These are phyloP conservation scores for Hanseniaspora lachancei DNA, from an alignment of 805 yeast genomes.

Conservation along the genomic window DNA sequence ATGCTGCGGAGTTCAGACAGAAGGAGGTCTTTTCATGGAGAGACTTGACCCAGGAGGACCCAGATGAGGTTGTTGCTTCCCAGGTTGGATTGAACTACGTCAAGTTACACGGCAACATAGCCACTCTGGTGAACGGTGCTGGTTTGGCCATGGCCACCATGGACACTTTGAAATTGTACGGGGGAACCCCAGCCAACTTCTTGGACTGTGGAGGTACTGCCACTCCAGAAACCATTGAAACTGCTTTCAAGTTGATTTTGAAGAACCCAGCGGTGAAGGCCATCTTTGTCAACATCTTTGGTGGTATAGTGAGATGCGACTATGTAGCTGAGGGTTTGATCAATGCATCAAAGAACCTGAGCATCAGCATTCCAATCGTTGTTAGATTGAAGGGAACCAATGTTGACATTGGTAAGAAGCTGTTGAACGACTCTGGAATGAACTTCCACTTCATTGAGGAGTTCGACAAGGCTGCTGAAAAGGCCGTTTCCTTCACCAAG, in stretches of 20 bases:
- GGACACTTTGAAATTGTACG: constrained; percentile 96
- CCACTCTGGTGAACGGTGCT: constrained; percentile 98
- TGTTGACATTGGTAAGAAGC: constrained; percentile 72
- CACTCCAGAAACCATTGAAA: constrained; percentile 93
- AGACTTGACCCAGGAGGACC: constrained; percentile 94
- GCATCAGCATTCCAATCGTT: constrained; percentile 84
- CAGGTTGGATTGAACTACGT: constrained; percentile 86
- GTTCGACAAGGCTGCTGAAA: constrained; percentile 93
- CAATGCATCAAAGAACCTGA: constrained; percentile 84
- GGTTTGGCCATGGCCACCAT: constrained; percentile 99
- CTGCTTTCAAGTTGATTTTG: constrained; percentile 86
- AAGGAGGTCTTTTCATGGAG: constrained; percentile 91
- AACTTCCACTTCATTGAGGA: constrained; percentile 85
- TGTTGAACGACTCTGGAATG: constrained; percentile 78
- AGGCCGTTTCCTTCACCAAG: constrained; percentile 64
- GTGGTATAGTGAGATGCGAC: constrained; percentile 99
- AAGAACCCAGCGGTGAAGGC: constrained; percentile 82
- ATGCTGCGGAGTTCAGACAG: constrained; percentile 91
- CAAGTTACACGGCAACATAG: constrained; percentile 96
- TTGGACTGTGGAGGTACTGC: constrained; percentile 99
- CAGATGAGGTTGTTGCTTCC: constrained; percentile 89
- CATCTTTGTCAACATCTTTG: constrained; percentile 95
- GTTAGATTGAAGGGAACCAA: constrained; percentile 99
- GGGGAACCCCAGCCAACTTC: constrained; percentile 98
- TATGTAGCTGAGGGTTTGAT: constrained; percentile 96